These are phyloP conservation scores for Tuber brumale DNA, from an alignment of 495 filamentous ascomycete genomes.

Conservation along the genomic window DNA sequence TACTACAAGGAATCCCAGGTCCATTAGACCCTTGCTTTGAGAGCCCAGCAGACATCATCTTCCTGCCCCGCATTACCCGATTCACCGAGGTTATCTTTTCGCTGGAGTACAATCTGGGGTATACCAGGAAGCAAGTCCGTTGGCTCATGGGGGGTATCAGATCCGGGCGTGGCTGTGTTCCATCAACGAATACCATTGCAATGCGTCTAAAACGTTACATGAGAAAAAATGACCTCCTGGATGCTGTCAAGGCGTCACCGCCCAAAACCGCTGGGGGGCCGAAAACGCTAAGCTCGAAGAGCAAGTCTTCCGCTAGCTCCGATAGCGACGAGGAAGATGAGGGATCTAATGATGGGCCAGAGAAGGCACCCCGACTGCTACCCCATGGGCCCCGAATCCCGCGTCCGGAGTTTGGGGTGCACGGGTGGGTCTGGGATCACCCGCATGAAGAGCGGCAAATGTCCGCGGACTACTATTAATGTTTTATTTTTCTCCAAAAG, in stretches of 20 bases:
- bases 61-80: background rate
- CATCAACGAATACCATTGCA: background rate
- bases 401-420: background rate
- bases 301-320: background rate
- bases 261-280: background rate
- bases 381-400: background rate
- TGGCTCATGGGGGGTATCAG: background rate
- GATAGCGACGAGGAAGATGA: too few species aligned
- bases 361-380: background rate
- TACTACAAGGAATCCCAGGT: background rate
- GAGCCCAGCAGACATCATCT: background rate
- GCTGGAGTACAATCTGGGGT: background rate
- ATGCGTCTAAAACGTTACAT: background rate
- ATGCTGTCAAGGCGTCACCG: background rate
- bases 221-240: background rate
- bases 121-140: background rate
- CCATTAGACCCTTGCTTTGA: background rate
- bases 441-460: background rate
- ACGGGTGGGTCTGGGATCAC: slow-evolving; percentile 1
- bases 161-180: background rate
- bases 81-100: background rate
- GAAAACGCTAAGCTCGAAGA: too few species aligned
- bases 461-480: background rate
- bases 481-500: background rate
- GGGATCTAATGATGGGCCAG: background rate